Conservation (phyloP, 768 basidiomycete genomes). For the Mycena galopus region DNA sequence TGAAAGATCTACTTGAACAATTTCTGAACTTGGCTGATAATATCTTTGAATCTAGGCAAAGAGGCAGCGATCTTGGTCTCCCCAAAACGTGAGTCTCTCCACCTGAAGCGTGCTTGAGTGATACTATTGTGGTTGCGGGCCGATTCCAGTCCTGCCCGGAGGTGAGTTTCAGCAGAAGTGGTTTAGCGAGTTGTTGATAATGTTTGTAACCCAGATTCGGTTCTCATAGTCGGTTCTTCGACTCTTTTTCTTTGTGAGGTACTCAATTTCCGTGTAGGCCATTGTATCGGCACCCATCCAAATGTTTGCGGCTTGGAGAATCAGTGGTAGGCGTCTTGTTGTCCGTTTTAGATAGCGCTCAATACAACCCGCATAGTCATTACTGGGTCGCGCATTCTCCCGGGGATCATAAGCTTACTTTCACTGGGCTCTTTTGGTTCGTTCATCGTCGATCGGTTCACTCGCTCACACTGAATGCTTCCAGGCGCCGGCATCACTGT, state of each 20-base stretch:
- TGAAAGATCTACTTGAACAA: neutral
- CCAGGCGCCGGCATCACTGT: no score
- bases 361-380: conserved; percentile 6
- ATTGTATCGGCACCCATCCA: no score
- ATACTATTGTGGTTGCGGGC: neutral
- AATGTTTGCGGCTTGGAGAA: conserved; percentile 26
- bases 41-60: neutral
- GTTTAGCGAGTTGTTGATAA: neutral
- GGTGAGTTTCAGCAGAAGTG: neutral
- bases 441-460: neutral
- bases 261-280: neutral
- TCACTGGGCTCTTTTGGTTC: conserved; percentile 5
- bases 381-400: conserved; percentile 11
- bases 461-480: neutral
- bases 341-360: no score
- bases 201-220: neutral
- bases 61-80: neutral
- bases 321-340: conserved; percentile 1
- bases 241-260: neutral
- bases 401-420: neutral
- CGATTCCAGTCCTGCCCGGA: conserved; percentile 9
- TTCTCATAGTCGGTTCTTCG: conserved; percentile 17
- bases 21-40: neutral
- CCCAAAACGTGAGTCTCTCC: conserved; percentile 11
- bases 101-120: neutral